Evolutionary conservation across 2,329 filamentous ascomycete genomes (phyloP).

Genomic region (Aureobasidium sp.): DNA sequence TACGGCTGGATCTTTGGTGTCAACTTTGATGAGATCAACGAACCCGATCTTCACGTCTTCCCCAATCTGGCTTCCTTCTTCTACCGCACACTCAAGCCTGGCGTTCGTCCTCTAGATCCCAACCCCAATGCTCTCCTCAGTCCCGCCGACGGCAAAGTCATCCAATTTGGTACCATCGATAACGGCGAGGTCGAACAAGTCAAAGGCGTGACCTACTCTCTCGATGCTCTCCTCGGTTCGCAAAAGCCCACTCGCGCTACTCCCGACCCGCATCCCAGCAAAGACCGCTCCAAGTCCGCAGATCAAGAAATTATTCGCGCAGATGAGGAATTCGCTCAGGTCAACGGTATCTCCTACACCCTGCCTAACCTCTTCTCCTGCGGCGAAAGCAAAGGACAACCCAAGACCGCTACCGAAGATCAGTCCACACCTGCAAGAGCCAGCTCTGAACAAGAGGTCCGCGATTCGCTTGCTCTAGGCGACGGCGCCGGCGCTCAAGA

Average conservation of each 20-base stretch:
- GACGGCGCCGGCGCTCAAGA: constrained; percentile 32
- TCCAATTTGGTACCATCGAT: constrained; percentile 88
- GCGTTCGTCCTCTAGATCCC: constrained; percentile 73
- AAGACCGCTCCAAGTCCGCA: constrained; percentile 26
- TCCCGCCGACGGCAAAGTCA: constrained; percentile 80
- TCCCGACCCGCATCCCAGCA: constrained; percentile 27
- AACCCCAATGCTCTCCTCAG: constrained; percentile 73
- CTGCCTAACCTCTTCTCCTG: constrained; percentile 82
- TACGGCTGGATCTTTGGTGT: constrained; percentile 92
- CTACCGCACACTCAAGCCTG: constrained; percentile 88
- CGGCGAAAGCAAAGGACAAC: background rate
- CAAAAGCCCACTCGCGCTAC: constrained; percentile 39
- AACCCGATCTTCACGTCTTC: constrained; percentile 81
- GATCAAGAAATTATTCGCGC: constrained; percentile 61
- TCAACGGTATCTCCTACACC: constrained; percentile 95
- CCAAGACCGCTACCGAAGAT: constrained; percentile 43
- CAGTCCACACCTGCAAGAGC: constrained; percentile 61
- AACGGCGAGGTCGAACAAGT: constrained; percentile 96
- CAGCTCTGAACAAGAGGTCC: constrained; percentile 72
- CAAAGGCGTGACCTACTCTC: constrained; percentile 95
- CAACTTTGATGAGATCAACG: constrained; percentile 75
- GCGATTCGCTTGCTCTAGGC: constrained; percentile 66
- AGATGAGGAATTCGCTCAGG: constrained; percentile 84
- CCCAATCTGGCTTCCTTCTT: constrained; percentile 95
- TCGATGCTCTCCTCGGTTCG: constrained; percentile 79